Percentiles rank a stretch among this genome's conserved stretches.
These are phyloP conservation scores for Colletotrichum graminicola DNA, from an alignment of 2,329 filamentous ascomycete species.

Conservation along the genomic window DNA sequence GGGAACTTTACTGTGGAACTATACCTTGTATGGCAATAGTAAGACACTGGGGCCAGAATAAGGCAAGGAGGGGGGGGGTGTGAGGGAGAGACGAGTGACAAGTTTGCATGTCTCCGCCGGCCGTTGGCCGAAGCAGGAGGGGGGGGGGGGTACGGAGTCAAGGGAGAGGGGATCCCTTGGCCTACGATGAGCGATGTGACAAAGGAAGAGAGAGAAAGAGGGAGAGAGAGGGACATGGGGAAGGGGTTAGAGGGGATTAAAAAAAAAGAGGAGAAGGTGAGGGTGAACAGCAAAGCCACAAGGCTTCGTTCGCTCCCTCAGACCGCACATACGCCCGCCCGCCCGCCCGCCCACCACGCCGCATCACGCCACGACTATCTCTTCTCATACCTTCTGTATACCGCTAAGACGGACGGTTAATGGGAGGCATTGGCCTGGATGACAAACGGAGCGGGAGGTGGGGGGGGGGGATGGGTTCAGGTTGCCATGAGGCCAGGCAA, in stretches of 20 bases:
- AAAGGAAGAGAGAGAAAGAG: too few relatives aligned
- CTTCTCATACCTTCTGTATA: not conserved
- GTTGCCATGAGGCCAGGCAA: constrained; percentile 11
- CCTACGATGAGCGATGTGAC: not conserved
- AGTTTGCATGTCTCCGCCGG: constrained; percentile 8
- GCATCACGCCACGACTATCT: not conserved
- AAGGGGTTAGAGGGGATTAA: not conserved
- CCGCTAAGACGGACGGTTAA: not conserved
- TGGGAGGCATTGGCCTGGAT: not conserved
- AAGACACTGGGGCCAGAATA: not conserved
- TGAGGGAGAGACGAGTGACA: not conserved
- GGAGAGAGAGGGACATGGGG: not conserved
- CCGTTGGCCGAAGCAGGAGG: constrained; percentile 4
- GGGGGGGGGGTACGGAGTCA: not conserved
- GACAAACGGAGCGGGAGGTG: not conserved
- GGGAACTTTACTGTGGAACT: not conserved
- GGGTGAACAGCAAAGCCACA: not conserved
- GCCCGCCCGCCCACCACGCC: not conserved
- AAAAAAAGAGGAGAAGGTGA: not conserved
- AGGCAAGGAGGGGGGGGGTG: not conserved
- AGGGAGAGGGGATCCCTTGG: constrained; percentile 8
- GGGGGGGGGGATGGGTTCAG: not conserved
- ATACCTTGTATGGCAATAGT: not conserved
- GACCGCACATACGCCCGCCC: not conserved
- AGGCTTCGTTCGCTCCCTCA: not conserved